These are phyloP conservation scores for Arxiozyma slooffiae DNA, from an alignment of 1,139 yeast species.

Conservation along the genomic window DNA sequence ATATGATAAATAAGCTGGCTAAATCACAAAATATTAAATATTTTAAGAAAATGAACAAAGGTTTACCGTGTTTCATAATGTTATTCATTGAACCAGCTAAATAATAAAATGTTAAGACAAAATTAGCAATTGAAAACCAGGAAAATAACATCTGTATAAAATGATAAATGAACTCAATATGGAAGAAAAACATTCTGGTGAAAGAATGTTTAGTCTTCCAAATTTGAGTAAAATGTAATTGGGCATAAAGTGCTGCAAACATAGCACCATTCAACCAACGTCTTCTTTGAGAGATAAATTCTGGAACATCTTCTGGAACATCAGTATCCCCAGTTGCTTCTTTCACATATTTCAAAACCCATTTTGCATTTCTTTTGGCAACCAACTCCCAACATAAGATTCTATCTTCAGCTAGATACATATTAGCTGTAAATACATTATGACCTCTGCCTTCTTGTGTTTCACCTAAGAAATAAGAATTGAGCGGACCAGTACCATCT, in stretches of 20 bases:
- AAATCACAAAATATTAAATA: constrained; percentile 72
- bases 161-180: constrained; percentile 77
- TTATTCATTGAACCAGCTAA: constrained; percentile 72
- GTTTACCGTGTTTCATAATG: constrained; percentile 59
- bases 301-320: constrained; percentile 86
- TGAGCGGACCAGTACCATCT: constrained; percentile 88
- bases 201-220: constrained; percentile 82
- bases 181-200: constrained; percentile 66
- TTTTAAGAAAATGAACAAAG: constrained; percentile 74
- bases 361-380: constrained; percentile 73
- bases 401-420: constrained; percentile 97
- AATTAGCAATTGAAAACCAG: constrained; percentile 83
- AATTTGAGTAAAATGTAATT: constrained; percentile 64
- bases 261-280: constrained; percentile 98
- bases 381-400: constrained; percentile 95
- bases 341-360: constrained; percentile 89
- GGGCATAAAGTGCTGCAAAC: constrained; percentile 88
- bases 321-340: constrained; percentile 96
- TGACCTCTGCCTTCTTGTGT: constrained; percentile 45
- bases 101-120: constrained; percentile 83
- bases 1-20: constrained; percentile 76
- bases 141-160: constrained; percentile 66
- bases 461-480: constrained; percentile 86
- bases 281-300: constrained; percentile 88
- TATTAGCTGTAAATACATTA: constrained; percentile 88